Base-by-base conservation (phyloP, 768 basidiomycete species). In the Scleroderma citrinum region DNA sequence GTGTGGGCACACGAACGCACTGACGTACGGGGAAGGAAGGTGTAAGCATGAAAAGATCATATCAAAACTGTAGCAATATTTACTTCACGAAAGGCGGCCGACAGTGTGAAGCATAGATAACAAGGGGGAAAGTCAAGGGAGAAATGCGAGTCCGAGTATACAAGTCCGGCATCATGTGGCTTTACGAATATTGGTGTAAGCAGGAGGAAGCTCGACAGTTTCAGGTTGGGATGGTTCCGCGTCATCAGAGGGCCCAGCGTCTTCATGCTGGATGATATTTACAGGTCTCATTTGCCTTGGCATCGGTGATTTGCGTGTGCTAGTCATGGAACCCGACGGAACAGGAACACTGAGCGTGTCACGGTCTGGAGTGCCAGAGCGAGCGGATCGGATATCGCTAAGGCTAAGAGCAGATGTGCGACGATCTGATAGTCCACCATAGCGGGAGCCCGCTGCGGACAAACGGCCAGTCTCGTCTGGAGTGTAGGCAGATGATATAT, bases 191-290 rank as follows among this genome's bases (percentile, higher is more conserved):
- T 85, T 78, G 23, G 84, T 87, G 65, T 92, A 92, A 26, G 87
- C 87, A 2, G 88, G 88, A 13, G 88, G 88, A 43, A 92, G 73
- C 65, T 92, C 89, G 40, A 92, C 79, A 37, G 87, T 89, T 65
- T 87, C 88, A 14, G 77, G 61, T 54, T 80, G 77, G 16, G 70
- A 73, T 7, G 66, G 69, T 38, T 62, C 62, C 48, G 44, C 58
- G 36, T 63, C 65, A 49, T 74, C 76, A 5, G 81, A 76, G 7
- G 68, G 68, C 1, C 89, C 88, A 0, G 85, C 89, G 60, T 92
- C 89, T 54, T 90, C 87, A 57, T 92, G 89, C 66, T 91, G 89
- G 39, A 91, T 76, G 58, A 89, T 78, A 59, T 91, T 90, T 30
- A 92, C 80, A 0, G 86, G 75, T 40, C 87, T 71, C 69, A 88